phyloP scores from a whole-genome alignment of 1,139 yeast genomes.

The Tardiomyces depauwii region DNA sequence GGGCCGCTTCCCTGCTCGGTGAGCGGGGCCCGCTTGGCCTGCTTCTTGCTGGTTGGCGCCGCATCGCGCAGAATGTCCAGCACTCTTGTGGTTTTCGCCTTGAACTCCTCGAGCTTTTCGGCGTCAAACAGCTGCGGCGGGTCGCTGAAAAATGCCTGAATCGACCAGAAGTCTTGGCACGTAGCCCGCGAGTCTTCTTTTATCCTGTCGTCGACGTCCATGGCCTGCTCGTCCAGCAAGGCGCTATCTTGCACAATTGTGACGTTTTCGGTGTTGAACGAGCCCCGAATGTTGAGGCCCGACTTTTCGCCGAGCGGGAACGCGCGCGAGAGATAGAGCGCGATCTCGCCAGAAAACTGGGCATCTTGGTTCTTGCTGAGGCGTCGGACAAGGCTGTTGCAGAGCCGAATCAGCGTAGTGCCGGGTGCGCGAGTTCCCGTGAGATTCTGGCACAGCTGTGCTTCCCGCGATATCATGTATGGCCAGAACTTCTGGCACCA shows the following conservation, averaged over 20 bases:
- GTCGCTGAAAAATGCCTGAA: constrained; percentile 19
- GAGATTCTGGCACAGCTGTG: constrained; percentile 17
- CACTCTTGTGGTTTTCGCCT: constrained; percentile 5
- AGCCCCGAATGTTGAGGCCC: constrained; percentile 29
- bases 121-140: constrained; percentile 14
- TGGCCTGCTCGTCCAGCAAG: not conserved
- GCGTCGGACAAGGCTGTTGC: constrained; percentile 27
- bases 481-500: constrained; percentile 28
- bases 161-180: constrained; percentile 18
- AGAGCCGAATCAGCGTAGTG: constrained; percentile 26
- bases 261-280: constrained; percentile 25
- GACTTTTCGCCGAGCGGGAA: constrained; percentile 29
- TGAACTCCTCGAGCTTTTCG: constrained; percentile 9
- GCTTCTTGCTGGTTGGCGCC: not conserved
- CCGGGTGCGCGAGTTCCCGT: constrained; percentile 27
- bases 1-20: constrained; percentile 3
- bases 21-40: not conserved
- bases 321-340: constrained; percentile 27
- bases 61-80: not conserved
- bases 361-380: constrained; percentile 27
- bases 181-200: constrained; percentile 4
- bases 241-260: constrained; percentile 11
- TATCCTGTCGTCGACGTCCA: constrained; percentile 6
- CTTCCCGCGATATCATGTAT: constrained; percentile 22
- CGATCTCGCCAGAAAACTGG: constrained; percentile 27